Conservation (phyloP, 164 flowering plant species). For the Cinnamomum micranthum region DNA sequence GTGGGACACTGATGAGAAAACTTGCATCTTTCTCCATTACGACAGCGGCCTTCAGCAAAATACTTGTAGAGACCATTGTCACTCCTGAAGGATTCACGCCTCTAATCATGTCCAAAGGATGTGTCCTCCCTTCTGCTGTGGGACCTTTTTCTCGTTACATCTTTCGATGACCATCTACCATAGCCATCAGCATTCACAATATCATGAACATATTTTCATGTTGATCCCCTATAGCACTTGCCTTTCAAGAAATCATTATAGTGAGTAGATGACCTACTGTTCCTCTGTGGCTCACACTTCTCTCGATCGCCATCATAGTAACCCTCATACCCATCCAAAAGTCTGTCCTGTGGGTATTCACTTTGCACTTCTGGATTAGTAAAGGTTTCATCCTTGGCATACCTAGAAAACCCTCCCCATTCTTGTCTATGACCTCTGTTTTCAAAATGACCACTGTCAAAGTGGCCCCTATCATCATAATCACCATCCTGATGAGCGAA, state of each 20-base stretch:
- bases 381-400: slow-evolving; percentile 15
- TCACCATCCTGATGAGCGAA: slow-evolving; percentile 48
- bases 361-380: slow-evolving; percentile 16
- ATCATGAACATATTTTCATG: slow-evolving; percentile 50
- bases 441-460: slow-evolving; percentile 16
- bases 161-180: slow-evolving; percentile 16
- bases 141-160: slow-evolving; percentile 30
- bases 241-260: slow-evolving; percentile 49
- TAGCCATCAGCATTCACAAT: slow-evolving; percentile 28
- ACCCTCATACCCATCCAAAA: slow-evolving; percentile 12
- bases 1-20: slow-evolving; percentile 52
- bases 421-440: slow-evolving; percentile 38
- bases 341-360: slow-evolving; percentile 14
- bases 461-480: slow-evolving; percentile 25
- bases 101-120: slow-evolving; percentile 32
- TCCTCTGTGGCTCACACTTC: slow-evolving; percentile 24
- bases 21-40: slow-evolving; percentile 54
- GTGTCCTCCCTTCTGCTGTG: slow-evolving; percentile 26
- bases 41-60: slow-evolving; percentile 64
- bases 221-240: slow-evolving; percentile 43
- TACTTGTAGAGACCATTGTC: slow-evolving; percentile 48
- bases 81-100: slow-evolving; percentile 25
- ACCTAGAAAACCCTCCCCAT: slow-evolving; percentile 24
- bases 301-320: slow-evolving; percentile 18
- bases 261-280: slow-evolving; percentile 21